Evolutionary conservation across 2,329 filamentous ascomycete genomes (phyloP).

Genomic region (Fusarium nygamai): DNA sequence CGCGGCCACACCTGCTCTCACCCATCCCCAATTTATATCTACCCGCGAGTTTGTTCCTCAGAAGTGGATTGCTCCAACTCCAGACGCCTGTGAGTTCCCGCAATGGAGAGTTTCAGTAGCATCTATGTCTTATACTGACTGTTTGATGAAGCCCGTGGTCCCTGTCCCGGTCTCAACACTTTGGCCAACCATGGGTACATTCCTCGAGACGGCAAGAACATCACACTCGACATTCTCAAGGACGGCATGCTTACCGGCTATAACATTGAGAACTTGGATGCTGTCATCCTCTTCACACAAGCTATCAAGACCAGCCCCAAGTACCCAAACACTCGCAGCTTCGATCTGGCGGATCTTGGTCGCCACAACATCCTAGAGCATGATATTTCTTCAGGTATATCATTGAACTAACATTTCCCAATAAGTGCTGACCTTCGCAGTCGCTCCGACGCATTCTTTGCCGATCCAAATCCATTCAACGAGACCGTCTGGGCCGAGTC

Average conservation of each 20-base stretch:
- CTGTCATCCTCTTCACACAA: background rate
- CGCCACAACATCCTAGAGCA: constrained; percentile 5
- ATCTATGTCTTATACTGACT: background rate
- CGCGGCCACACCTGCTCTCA: too few species aligned
- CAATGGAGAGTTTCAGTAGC: background rate
- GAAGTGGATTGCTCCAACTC: background rate
- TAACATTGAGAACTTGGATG: constrained; percentile 1
- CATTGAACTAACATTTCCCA: too few species aligned
- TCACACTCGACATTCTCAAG: background rate
- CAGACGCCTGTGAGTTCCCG: background rate
- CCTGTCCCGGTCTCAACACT: constrained; percentile 4
- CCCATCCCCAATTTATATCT: background rate
- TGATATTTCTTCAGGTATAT: background rate
- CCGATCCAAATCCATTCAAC: background rate
- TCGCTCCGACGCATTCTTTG: constrained; percentile 8
- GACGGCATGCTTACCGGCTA: background rate
- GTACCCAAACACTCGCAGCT: background rate
- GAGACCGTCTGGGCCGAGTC: constrained; percentile 1
- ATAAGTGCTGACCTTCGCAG: background rate
- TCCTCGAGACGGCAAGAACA: background rate
- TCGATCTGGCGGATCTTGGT: background rate
- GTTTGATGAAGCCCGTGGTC: background rate
- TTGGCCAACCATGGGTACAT: constrained; percentile 13
- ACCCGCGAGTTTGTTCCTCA: background rate
- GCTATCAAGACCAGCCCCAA: constrained; percentile 8